Base-by-base conservation (phyloP, 345 rosid genomes). In the Pistacia vera region DNA sequence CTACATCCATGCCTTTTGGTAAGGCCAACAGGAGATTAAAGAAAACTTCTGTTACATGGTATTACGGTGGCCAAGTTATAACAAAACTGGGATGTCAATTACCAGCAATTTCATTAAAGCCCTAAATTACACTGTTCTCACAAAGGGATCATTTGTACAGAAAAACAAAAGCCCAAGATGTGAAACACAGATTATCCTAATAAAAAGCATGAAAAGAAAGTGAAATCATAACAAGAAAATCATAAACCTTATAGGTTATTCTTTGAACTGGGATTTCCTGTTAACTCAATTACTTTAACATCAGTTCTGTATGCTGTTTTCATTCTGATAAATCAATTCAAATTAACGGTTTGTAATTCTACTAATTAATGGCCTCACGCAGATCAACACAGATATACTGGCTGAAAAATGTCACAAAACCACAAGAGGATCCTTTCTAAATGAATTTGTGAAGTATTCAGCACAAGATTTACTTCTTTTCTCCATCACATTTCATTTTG, bases 181-280 rank as follows among this genome's bases (percentile, higher is more conserved):
- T 11, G 22, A n/a, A 38, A 38, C 5, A 17, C 1, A 9, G 11
- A 20, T 11, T 5, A 41, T n/a, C 22, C 22, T 20, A 18, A 4
- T 8, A 35, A 38, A 41, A 8, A 8, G 46, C 10, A 41, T 41
- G 46, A 41, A 41, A 41, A 41, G 9, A 7, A 41, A 41, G 2
- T 12, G 5, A 28, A 25, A 46, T 46, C 14, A 11, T 44, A 12
- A 12, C 38, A 69, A 72, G 63, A 14, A 52, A 49, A 59, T 65
- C 30, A 65, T 41, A 54, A 33, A 49, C 44, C 75, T 48, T 66
- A 66, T 67, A 20, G 72, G 46, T 70, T 68, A 63, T 59, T 54
- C 33, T 38, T 14, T 55, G 63, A 60, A 74, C 56, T 51, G 30
- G 49, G n/a, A 58, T 60, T 77, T 44, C 17, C 69, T 2, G 33